Evolutionary conservation across 306 rosid species (phyloP).

Genomic region (Quercus gilva): DNA sequence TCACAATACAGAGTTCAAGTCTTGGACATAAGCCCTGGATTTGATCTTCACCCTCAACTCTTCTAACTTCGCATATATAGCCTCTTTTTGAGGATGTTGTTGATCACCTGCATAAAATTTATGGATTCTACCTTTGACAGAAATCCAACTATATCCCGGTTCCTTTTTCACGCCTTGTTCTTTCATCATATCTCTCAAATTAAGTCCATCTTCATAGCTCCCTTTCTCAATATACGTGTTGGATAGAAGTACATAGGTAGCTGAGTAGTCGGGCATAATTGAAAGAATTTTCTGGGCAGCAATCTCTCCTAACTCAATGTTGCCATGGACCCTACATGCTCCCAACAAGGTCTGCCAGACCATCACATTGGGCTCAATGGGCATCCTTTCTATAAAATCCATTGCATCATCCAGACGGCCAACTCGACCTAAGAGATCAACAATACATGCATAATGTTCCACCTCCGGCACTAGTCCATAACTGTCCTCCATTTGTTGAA

Average conservation of each 20-base stretch:
- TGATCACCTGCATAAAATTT: constrained; percentile 71
- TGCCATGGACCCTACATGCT: constrained; percentile 74
- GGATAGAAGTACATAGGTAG: constrained; percentile 66
- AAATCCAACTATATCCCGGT: constrained; percentile 70
- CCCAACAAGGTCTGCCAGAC: constrained; percentile 77
- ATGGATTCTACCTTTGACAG: constrained; percentile 56
- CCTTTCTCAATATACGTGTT: constrained; percentile 61
- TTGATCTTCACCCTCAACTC: constrained; percentile 40
- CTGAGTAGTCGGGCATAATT: constrained; percentile 46
- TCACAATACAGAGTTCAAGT: constrained; percentile 16
- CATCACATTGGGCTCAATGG: constrained; percentile 58
- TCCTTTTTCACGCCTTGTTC: constrained; percentile 68
- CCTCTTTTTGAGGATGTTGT: constrained; percentile 52
- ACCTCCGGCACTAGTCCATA: constrained; percentile 55
- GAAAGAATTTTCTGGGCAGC: constrained; percentile 67
- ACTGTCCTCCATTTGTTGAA: constrained; percentile 46
- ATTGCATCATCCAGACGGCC: constrained; percentile 55
- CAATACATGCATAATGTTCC: constrained; percentile 73
- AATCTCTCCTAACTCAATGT: constrained; percentile 51
- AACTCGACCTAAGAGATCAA: constrained; percentile 69
- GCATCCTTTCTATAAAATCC: constrained; percentile 60
- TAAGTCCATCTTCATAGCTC: constrained; percentile 41
- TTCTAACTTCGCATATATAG: constrained; percentile 50
- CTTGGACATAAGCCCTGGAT: constrained; percentile 23
- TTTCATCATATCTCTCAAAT: constrained; percentile 60